These are phyloP conservation scores for Linderniella brevidens DNA, from an alignment of 257 asterid species.

Conservation along the genomic window DNA sequence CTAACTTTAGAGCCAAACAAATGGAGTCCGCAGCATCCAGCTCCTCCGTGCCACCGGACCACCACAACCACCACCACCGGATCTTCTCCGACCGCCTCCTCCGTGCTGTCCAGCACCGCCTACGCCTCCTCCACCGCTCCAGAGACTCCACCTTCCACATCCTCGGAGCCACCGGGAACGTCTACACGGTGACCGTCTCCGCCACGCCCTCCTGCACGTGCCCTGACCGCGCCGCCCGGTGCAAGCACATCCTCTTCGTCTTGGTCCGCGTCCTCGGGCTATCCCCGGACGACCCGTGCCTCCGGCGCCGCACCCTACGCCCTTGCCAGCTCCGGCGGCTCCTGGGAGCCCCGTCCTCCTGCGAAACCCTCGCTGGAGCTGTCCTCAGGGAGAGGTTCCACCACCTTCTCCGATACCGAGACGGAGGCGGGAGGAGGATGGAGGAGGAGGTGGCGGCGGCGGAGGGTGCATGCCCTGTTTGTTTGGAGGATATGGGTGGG, in stretches of 20 bases:
- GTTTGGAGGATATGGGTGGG: slow-evolving; percentile 76
- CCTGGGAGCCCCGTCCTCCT: slow-evolving; percentile 37
- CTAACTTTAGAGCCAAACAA: too few species aligned
- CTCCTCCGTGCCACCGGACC: slow-evolving; percentile 21
- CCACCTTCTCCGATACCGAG: slow-evolving; percentile 21
- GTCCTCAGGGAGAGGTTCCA: slow-evolving; percentile 43
- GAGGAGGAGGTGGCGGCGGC: slow-evolving; percentile 15
- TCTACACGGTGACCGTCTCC: slow-evolving; percentile 68
- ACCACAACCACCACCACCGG: slow-evolving; percentile 26
- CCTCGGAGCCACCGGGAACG: slow-evolving; percentile 84
- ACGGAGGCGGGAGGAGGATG: slow-evolving; percentile 7
- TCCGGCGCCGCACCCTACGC: slow-evolving; percentile 50
- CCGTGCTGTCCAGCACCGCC: slow-evolving; percentile 78
- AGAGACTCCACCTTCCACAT: slow-evolving; percentile 57
- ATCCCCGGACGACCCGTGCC: slow-evolving; percentile 36
- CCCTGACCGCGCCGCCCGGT: slow-evolving; percentile 71
- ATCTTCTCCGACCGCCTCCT: slow-evolving; percentile 38
- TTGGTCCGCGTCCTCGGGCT: slow-evolving; percentile 53
- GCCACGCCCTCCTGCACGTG: slow-evolving; percentile 55
- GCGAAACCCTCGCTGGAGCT: slow-evolving; percentile 42
- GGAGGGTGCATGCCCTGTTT: slow-evolving; percentile 56
- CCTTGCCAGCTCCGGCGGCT: slow-evolving; percentile 68
- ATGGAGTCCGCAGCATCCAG: slow-evolving; percentile 32
- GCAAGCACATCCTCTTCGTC: slow-evolving; percentile 80
- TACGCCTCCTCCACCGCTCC: slow-evolving; percentile 79